These are phyloP conservation scores for Encephalitozoon hellem DNA, from an alignment of 371 early-diverging fungal species.

Conservation along the genomic window DNA sequence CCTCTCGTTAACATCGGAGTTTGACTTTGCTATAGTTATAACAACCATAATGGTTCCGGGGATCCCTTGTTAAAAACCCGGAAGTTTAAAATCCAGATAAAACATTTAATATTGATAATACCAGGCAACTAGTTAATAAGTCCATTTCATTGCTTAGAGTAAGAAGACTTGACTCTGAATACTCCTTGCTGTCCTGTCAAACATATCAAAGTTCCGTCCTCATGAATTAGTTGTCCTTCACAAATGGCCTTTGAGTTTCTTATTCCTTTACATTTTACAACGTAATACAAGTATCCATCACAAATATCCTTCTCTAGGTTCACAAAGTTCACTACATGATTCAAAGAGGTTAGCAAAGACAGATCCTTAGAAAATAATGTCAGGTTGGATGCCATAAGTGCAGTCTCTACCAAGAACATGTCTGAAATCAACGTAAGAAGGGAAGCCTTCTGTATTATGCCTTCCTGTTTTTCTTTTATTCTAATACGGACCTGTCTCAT, in stretches of 20 bases:
- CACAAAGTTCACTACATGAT: conserved; percentile 32
- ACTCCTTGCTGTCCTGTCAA: conserved; percentile 25
- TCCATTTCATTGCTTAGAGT: background rate
- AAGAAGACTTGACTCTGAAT: conserved; percentile 15
- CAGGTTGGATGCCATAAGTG: conserved; percentile 25
- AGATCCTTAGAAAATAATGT: conserved; percentile 24
- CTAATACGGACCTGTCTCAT: conserved; percentile 29
- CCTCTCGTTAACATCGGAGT: conserved; percentile 37
- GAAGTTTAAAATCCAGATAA: background rate
- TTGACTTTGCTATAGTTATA: conserved; percentile 37
- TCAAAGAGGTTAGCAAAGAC: conserved; percentile 14
- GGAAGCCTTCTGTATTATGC: background rate
- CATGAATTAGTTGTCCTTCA: conserved; percentile 11
- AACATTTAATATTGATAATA: background rate
- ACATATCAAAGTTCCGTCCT: conserved; percentile 18
- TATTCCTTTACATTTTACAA: conserved; percentile 19
- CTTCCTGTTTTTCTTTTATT: background rate
- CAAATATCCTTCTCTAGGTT: background rate
- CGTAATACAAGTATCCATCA: conserved; percentile 4
- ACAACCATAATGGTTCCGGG: background rate
- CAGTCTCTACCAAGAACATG: conserved; percentile 28
- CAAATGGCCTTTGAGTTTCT: conserved; percentile 18
- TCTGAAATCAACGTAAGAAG: conserved; percentile 26
- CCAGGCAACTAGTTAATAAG: background rate
- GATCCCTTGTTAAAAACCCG: background rate